Conservation (phyloP, 169 alveolate species). For the Neospora caninum region DNA sequence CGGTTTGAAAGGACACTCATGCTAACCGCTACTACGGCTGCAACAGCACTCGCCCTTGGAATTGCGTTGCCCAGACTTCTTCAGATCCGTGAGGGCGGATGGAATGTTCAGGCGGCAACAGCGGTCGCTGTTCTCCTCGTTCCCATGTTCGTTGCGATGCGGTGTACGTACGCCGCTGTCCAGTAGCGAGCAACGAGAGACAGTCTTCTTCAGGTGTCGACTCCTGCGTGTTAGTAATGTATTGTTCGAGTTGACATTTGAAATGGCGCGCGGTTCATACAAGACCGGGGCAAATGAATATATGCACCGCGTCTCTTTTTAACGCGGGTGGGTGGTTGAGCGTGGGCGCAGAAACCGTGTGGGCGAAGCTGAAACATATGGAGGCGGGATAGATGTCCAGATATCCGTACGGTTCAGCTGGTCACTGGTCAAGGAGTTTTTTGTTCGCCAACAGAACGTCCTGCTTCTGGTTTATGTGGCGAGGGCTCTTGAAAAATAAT, state of each 20-base stretch:
- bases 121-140: constrained; percentile 33
- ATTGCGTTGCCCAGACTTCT: background rate
- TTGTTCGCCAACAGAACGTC: too few relatives aligned
- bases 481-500: too few relatives aligned
- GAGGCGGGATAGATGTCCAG: too few relatives aligned
- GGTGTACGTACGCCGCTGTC: background rate
- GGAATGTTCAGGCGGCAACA: background rate
- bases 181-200: background rate
- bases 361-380: too few relatives aligned
- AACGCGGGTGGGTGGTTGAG: too few relatives aligned
- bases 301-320: too few relatives aligned
- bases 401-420: too few relatives aligned
- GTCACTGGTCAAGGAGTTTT: too few relatives aligned
- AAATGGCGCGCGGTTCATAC: background rate
- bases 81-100: background rate
- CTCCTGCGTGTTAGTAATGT: background rate
- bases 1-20: background rate
- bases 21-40: constrained; percentile 15
- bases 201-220: background rate
- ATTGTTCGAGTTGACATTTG: too few relatives aligned
- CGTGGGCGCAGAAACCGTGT: too few relatives aligned
- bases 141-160: background rate
- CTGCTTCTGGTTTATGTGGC: too few relatives aligned
- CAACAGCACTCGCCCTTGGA: constrained; percentile 17
- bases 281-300: too few relatives aligned